Base-by-base conservation (phyloP, 257 asterid species). In the Solanum chilense region DNA sequence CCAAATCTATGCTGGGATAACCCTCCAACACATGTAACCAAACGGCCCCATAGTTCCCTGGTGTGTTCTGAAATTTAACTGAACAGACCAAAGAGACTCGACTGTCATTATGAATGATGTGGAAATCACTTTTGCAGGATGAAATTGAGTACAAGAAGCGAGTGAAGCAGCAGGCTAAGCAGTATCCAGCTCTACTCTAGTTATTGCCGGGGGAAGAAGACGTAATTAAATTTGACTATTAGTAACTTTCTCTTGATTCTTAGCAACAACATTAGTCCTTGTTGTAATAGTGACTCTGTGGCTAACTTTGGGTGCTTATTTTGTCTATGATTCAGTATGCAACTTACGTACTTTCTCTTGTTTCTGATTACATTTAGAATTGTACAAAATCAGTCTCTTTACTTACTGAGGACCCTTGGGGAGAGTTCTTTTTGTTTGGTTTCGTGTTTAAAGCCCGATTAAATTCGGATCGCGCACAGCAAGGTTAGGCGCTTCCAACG, bases 151-250 rank as follows among this genome's bases (percentile, higher is more conserved):
- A 89, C 88, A 88, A 70, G 89, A 91, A 62, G 88, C 90, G 87
- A 90, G 93, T 91, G 85, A 83, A 85, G 86, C 92, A 87, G 88
- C 92, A 91, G 86, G 89, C 89, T 60, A 91, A 88, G 88, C 93
- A 66, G 60, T 90, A 87, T 83, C 91, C 92, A 39, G 39, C 86
- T 33, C 74, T 87, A 16, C 74, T 91, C 47, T 91, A 80, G 85
- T 86, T 60, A 20, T 80, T 58, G 27, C 84, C 31, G 39, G 41
- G 29, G 42, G 45, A 64, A 18, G 77, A 42, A 3, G n/a, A 3
- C 13, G 69, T 56, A 16, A 66, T 64, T 64, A 77, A 44, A 77
- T 8, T 44, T 44, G 64, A 25, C 64, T 25, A 4, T 25, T 16
- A 29, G 64, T 5, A 77, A 44, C 25, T 44, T 44, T 47, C 15